Conservation (phyloP, 164 flowering plant species). For the Vitis rupestris region DNA sequence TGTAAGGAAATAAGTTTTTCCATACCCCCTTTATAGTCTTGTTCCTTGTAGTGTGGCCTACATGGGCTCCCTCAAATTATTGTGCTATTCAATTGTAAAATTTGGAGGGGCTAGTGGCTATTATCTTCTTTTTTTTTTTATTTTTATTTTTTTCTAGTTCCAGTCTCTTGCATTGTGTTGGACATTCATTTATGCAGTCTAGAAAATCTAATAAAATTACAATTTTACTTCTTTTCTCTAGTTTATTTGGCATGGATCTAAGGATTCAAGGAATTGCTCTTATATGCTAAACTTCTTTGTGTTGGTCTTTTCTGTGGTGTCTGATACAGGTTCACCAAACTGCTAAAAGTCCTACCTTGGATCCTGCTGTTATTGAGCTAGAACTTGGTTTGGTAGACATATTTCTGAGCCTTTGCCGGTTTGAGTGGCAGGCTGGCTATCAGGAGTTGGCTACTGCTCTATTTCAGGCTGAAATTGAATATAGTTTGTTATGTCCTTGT, state of each 20-base stretch:
- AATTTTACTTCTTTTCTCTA: neutral
- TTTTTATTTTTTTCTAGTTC: no score
- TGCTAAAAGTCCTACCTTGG: conserved; percentile 22
- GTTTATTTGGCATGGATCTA: conserved; percentile 3
- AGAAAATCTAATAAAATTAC: no score
- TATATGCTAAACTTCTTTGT: neutral
- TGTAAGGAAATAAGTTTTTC: no score
- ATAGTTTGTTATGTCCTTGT: conserved; percentile 79
- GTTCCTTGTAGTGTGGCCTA: no score
- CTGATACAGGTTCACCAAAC: conserved; percentile 50
- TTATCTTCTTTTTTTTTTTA: no score
- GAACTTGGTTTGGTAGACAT: conserved; percentile 85
- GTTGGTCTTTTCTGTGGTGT: neutral
- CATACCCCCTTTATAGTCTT: no score
- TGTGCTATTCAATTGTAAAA: no score
- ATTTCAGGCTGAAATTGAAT: conserved; percentile 89
- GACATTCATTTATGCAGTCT: no score
- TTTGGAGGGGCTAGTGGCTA: no score
- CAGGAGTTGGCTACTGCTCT: conserved; percentile 89
- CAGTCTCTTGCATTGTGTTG: no score
- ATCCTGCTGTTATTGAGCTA: conserved; percentile 42
- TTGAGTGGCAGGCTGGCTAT: conserved; percentile 97
- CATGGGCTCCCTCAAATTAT: no score
- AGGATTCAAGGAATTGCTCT: neutral
- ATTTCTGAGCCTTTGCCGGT: conserved; percentile 77